Percentiles rank a stretch among this genome's conserved stretches.
Conservation (phyloP, 371 early-diverging fungal genomes). For the Amoeboaphelidium protococcarum region DNA sequence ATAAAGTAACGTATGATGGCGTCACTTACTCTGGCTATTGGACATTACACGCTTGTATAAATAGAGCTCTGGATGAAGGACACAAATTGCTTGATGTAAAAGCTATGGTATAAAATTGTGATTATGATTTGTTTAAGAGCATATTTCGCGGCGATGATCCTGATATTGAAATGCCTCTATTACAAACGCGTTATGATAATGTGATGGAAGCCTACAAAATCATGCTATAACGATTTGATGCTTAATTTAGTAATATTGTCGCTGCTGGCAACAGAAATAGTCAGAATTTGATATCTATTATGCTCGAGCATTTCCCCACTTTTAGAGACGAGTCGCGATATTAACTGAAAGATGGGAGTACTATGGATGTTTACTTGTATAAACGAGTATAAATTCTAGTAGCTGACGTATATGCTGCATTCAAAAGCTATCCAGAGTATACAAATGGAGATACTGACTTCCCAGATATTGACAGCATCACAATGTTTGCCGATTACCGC, state of each 20-base stretch:
- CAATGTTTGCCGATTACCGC: constrained; percentile 82
- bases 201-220: constrained; percentile 40
- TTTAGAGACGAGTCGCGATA: constrained; percentile 38
- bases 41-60: constrained; percentile 52
- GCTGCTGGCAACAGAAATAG: constrained; percentile 22
- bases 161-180: constrained; percentile 21
- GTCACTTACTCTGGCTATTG: constrained; percentile 52
- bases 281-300: constrained; percentile 21
- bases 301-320: constrained; percentile 32
- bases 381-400: constrained; percentile 69
- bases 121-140: constrained; percentile 18
- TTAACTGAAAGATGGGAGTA: constrained; percentile 17
- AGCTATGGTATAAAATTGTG: constrained; percentile 12
- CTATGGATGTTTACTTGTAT: constrained; percentile 27
- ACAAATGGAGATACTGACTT: constrained; percentile 34
- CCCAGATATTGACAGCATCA: constrained; percentile 46
- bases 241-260: constrained; percentile 33
- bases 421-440: constrained; percentile 34
- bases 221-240: constrained; percentile 30
- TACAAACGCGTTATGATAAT: constrained; percentile 26
- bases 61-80: constrained; percentile 32
- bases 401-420: constrained; percentile 75
- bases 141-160: constrained; percentile 36
- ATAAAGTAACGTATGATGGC: constrained; percentile 29
- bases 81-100: constrained; percentile 17